A percentile compares a stretch with the other conserved stretches of the same genome.
These are phyloP conservation scores for Pulveroboletus sp. DNA, from an alignment of 768 basidiomycete genomes.

Conservation along the genomic window DNA sequence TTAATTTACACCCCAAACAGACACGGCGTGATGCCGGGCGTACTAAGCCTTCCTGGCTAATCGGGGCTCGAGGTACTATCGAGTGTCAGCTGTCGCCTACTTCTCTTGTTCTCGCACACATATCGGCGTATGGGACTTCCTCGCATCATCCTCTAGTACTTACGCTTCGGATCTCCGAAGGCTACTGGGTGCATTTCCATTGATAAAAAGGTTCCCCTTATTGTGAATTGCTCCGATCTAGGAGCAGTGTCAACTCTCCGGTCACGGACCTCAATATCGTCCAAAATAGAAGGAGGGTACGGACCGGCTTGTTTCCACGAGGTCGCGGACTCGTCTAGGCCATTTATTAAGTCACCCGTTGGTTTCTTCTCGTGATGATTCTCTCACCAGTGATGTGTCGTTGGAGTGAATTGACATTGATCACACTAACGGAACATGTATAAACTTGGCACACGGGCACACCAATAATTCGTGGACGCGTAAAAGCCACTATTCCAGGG, in stretches of 20 bases:
- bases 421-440: slow-evolving; percentile 3
- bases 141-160: background rate
- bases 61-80: too few relatives aligned
- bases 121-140: background rate
- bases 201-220: background rate
- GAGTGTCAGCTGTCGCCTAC: too few relatives aligned
- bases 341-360: slow-evolving; percentile 3
- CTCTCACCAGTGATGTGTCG: slow-evolving; percentile 15
- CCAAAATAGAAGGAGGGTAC: slow-evolving; percentile 20
- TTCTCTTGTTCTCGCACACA: slow-evolving; percentile 1
- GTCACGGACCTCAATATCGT: slow-evolving; percentile 14
- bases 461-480: slow-evolving; percentile 7
- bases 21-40: too few relatives aligned
- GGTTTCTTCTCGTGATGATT: slow-evolving; percentile 13
- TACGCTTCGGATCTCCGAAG: slow-evolving; percentile 6
- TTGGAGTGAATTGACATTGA: slow-evolving; percentile 1
- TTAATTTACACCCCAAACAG: background rate
- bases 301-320: slow-evolving; percentile 18
- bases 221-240: slow-evolving; percentile 8
- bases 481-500: slow-evolving; percentile 17
- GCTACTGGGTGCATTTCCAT: background rate
- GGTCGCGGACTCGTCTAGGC: slow-evolving; percentile 12
- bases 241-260: slow-evolving; percentile 1
- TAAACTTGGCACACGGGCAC: slow-evolving; percentile 8
- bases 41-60: too few relatives aligned